Percentiles rank a stretch among this genome's conserved stretches.
Evolutionary conservation across 306 rosid species (phyloP).

Genomic region (Abrus precatorius): DNA sequence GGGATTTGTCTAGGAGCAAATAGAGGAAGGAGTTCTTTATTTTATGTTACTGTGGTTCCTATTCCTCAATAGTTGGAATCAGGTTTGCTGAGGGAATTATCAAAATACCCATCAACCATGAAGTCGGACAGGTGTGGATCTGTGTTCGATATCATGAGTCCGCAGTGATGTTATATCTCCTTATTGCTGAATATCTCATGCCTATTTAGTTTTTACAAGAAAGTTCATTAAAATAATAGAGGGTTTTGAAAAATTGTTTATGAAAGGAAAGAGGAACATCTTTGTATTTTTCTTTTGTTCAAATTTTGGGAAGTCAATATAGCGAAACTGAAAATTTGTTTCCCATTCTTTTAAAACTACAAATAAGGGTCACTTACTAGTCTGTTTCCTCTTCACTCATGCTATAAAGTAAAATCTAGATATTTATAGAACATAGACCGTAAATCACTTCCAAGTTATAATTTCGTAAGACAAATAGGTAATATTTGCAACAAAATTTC

Average conservation of each 20-base stretch:
- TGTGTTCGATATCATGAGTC: neutral
- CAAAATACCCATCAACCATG: neutral
- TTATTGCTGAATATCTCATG: neutral
- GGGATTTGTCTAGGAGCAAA: constrained; percentile 15
- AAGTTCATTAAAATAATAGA: too few species aligned
- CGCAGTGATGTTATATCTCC: neutral
- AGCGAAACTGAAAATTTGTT: neutral
- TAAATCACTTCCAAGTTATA: too few species aligned
- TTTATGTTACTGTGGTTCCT: neutral
- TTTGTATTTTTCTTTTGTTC: neutral
- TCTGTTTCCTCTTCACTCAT: neutral
- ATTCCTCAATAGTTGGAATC: constrained; percentile 19
- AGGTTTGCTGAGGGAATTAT: neutral
- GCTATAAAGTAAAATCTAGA: too few species aligned
- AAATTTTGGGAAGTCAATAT: neutral
- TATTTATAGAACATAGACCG: too few species aligned
- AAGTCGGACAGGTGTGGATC: neutral
- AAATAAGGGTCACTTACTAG: neutral
- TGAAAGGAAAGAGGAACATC: neutral
- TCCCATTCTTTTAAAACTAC: neutral
- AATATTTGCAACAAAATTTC: too few species aligned
- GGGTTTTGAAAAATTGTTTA: too few species aligned
- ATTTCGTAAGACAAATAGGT: too few species aligned
- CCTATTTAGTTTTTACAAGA: too few species aligned
- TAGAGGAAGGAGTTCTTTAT: constrained; percentile 18